Evolutionary conservation across 495 filamentous ascomycete species (phyloP).

Genomic region (Penicillium flavigenum): DNA sequence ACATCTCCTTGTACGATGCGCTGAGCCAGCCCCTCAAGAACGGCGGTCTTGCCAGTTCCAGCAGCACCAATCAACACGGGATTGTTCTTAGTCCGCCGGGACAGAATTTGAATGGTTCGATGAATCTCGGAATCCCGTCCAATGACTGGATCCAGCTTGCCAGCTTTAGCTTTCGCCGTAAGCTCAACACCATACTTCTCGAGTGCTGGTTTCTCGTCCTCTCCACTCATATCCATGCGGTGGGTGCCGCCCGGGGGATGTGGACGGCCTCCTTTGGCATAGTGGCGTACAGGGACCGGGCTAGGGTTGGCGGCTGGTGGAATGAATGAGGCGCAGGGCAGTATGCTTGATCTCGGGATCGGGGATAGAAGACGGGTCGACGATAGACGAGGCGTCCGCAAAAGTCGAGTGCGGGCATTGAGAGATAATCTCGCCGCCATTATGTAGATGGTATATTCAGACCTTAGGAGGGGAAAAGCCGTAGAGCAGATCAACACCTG

Average conservation of each 20-base stretch:
- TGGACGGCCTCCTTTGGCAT: constrained; percentile 77
- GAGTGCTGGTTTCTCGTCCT: constrained; percentile 77
- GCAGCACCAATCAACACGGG: constrained; percentile 90
- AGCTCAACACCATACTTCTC: constrained; percentile 91
- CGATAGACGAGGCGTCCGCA: constrained; percentile 29
- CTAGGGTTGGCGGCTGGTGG: constrained; percentile 11
- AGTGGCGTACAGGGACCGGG: constrained; percentile 47
- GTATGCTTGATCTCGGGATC: constrained; percentile 23
- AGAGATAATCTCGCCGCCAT: constrained; percentile 44
- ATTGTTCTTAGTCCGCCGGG: constrained; percentile 93
- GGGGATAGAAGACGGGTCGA: constrained; percentile 24
- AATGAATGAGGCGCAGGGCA: constrained; percentile 24
- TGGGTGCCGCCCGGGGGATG: constrained; percentile 89
- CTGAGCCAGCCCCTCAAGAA: constrained; percentile 88
- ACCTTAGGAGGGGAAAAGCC: neutral
- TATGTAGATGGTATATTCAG: constrained; percentile 2
- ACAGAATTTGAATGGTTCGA: constrained; percentile 90
- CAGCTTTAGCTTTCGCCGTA: constrained; percentile 78
- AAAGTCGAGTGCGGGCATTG: constrained; percentile 29
- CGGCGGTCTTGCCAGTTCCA: constrained; percentile 94
- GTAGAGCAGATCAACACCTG: neutral
- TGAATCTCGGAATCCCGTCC: constrained; percentile 89
- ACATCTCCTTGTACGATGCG: constrained; percentile 91
- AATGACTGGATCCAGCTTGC: constrained; percentile 95
- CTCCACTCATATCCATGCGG: constrained; percentile 82